These are phyloP conservation scores for Talaromyces funiculosus DNA, from an alignment of 2,329 filamentous ascomycete species.

Conservation along the genomic window DNA sequence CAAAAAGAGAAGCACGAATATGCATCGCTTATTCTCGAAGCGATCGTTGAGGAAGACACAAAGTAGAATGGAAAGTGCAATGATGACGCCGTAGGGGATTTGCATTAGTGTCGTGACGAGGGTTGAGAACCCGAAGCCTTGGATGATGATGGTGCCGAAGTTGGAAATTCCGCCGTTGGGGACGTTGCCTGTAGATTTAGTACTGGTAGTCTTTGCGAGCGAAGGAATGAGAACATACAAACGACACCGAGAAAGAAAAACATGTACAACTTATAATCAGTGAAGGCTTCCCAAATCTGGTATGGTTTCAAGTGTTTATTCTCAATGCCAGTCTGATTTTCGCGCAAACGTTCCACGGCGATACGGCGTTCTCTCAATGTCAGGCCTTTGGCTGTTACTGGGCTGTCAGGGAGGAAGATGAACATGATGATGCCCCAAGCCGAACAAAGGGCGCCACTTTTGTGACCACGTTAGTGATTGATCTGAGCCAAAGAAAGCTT, in stretches of 20 bases:
- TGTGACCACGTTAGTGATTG: background rate
- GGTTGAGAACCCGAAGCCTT: conserved; percentile 52
- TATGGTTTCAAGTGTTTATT: conserved; percentile 51
- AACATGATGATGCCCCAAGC: conserved; percentile 56
- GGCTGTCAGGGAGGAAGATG: conserved; percentile 54
- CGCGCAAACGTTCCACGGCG: conserved; percentile 50
- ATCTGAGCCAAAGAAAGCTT: background rate
- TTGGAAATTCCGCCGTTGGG: conserved; percentile 55
- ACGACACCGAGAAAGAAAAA: conserved; percentile 50
- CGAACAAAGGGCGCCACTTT: conserved; percentile 49
- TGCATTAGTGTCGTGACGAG: conserved; percentile 50
- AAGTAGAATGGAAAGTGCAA: conserved; percentile 46
- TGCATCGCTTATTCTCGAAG: conserved; percentile 44
- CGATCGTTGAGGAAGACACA: conserved; percentile 47
- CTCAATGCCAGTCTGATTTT: conserved; percentile 56
- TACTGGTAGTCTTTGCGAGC: background rate
- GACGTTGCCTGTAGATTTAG: conserved; percentile 35
- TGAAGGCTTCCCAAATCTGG: conserved; percentile 53
- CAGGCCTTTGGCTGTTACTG: conserved; percentile 50
- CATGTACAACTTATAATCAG: conserved; percentile 55
- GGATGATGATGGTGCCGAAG: conserved; percentile 55
- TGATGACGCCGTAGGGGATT: conserved; percentile 48
- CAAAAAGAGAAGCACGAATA: conserved; percentile 53
- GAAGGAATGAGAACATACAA: conserved; percentile 20
- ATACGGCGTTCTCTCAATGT: conserved; percentile 48